Percentiles rank a stretch among this genome's conserved stretches.
Evolutionary conservation across 1,284 basidiomycete species (phyloP).

Genomic region (Fomitopsis schrenkii): DNA sequence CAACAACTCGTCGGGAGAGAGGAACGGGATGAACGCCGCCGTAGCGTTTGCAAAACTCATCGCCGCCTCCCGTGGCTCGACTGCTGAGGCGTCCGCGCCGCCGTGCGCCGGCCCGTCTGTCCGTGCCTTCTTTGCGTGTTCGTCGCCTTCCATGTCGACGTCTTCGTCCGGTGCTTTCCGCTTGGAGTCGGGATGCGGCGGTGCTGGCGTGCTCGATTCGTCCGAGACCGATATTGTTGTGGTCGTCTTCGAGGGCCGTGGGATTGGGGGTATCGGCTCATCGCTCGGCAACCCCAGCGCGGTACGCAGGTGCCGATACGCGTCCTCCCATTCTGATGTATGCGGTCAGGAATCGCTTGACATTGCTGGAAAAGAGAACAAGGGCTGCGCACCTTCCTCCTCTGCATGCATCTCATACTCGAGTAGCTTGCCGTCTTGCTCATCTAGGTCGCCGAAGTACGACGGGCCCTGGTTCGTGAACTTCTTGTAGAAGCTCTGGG

Average conservation of each 20-base stretch:
- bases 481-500: slow-evolving; percentile 78
- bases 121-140: slow-evolving; percentile 42
- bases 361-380: not conserved
- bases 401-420: slow-evolving; percentile 72
- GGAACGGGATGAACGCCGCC: slow-evolving; percentile 72
- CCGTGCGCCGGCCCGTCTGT: slow-evolving; percentile 22
- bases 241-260: slow-evolving; percentile 33
- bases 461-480: slow-evolving; percentile 85
- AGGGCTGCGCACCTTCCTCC: slow-evolving; percentile 57
- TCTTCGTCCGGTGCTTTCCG: slow-evolving; percentile 48
- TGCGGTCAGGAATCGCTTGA: not conserved
- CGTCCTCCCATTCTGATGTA: slow-evolving; percentile 68
- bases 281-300: slow-evolving; percentile 51
- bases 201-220: slow-evolving; percentile 12
- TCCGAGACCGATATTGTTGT: slow-evolving; percentile 21
- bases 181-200: slow-evolving; percentile 34
- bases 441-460: slow-evolving; percentile 93
- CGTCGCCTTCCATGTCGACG: slow-evolving; percentile 36
- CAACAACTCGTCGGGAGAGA: slow-evolving; percentile 67
- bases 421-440: slow-evolving; percentile 68
- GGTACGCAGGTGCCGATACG: slow-evolving; percentile 52
- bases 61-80: slow-evolving; percentile 31
- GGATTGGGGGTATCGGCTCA: slow-evolving; percentile 48
- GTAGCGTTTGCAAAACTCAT: slow-evolving; percentile 51
- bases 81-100: slow-evolving; percentile 6